Evolutionary conservation across 768 basidiomycete genomes (phyloP).

Genomic region (Rhodotorula sphaerocarpa): DNA sequence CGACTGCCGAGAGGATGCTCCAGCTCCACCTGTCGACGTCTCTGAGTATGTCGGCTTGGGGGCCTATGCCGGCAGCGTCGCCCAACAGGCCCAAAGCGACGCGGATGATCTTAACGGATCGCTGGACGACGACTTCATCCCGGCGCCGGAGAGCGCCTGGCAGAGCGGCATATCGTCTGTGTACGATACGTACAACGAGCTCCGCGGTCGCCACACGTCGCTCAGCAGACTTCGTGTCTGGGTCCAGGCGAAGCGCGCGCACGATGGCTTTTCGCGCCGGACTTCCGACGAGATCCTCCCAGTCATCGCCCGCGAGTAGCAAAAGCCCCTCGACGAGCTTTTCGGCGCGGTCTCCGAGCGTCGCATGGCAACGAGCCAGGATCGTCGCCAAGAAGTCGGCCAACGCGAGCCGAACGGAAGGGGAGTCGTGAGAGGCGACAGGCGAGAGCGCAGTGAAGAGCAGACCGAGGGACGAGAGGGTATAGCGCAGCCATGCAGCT

Average conservation of each 20-base stretch:
- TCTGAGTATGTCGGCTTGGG: constrained; percentile 52
- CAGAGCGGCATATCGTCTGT: constrained; percentile 59
- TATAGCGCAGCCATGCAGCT: constrained; percentile 68
- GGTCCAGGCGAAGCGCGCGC: constrained; percentile 45
- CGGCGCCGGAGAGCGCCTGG: constrained; percentile 63
- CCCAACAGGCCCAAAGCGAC: constrained; percentile 56
- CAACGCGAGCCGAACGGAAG: constrained; percentile 57
- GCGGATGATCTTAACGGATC: constrained; percentile 59
- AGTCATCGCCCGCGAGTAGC: constrained; percentile 58
- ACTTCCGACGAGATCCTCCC: constrained; percentile 49
- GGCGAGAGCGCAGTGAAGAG: constrained; percentile 69
- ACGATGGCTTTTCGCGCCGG: constrained; percentile 51
- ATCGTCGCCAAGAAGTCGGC: constrained; percentile 52
- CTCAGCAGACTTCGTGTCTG: constrained; percentile 42
- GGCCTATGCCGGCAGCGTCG: constrained; percentile 14
- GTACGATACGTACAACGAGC: constrained; percentile 56
- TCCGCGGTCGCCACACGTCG: constrained; percentile 9
- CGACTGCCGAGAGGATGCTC: constrained; percentile 70
- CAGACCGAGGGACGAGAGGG: constrained; percentile 71
- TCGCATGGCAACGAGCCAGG: constrained; percentile 43
- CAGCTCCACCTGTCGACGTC: constrained; percentile 90
- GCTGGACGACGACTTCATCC: constrained; percentile 65
- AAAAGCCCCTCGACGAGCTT: constrained; percentile 49
- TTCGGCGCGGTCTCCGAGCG: constrained; percentile 6
- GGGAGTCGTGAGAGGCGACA: constrained; percentile 62